Base-by-base conservation (phyloP, 192 early-diverging fungal genomes). In the Mortierella hygrophila region DNA sequence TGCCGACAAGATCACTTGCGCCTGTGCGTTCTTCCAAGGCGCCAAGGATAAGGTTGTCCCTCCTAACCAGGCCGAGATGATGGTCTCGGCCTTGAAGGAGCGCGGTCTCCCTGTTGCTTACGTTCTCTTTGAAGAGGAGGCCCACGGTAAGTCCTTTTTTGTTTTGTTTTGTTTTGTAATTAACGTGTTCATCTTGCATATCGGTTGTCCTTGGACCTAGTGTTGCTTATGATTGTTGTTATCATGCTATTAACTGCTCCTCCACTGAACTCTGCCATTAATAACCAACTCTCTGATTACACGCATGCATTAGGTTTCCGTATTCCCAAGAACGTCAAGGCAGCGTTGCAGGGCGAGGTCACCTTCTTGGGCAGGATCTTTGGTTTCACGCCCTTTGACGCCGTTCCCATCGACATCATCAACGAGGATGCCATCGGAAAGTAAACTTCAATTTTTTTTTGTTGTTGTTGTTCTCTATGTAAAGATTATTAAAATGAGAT, bases 21-120 rank as follows among this genome's bases (percentile, higher is more conserved):
- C 95, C 3, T 92, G 90, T 11, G 90, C 95, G 10, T 92, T 97
- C 77, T 90, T 96, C 89, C 96, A 97, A 74, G 96, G 96, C 0
- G 60, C 81, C 20, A 93, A 94, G 21, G 96, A 97, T 81, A 91
- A 92, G 68, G 93, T 96, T 16, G 96, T 97, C 18, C 96, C 95
- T 35, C 93, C 93, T 23, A 93, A 91, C 65, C 96, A 97, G 85
- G 89, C 96, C 26, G 92, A 94, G 82, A 74, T 92, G 79, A 95
- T 97, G 92, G 94, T 94, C 0, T 82, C 92, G 44, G 92, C 93
- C n/a, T 78, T 97, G 47, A 88, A 89, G 65, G 71, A 91, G 32
- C 93, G 94, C 32, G 92, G 93, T 2, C 68, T 93, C 1, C 87
- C 86, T 4, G 93, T 94, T 32, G 91, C 93, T 0, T 93, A 92